These are phyloP conservation scores for Wallacemonas sp. DNA, from an alignment of 208 protist genomes.

Conservation along the genomic window DNA sequence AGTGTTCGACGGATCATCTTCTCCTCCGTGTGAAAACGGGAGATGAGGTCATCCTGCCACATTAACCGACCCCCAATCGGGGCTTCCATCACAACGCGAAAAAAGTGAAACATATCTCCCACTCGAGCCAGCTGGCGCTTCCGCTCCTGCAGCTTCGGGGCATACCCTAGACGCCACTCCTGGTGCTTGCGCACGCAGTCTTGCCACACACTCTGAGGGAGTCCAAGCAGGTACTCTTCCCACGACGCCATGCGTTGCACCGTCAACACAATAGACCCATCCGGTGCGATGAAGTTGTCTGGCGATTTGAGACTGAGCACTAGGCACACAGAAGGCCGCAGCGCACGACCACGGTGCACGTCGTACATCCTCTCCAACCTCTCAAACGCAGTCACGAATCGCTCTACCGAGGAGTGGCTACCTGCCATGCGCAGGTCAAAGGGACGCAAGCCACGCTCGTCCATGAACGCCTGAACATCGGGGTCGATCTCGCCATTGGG, in stretches of 20 bases:
- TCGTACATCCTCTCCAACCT: conserved; percentile 77
- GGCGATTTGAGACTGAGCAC: conserved; percentile 54
- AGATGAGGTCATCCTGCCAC: conserved; percentile 72
- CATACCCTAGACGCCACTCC: conserved; percentile 67
- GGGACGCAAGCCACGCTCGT: conserved; percentile 61
- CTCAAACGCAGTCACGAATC: conserved; percentile 80
- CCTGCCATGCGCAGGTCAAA: conserved; percentile 87
- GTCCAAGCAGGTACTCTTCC: conserved; percentile 73
- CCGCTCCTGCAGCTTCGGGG: conserved; percentile 67
- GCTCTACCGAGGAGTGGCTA: conserved; percentile 67
- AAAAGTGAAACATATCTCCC: conserved; percentile 74
- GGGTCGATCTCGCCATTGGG: conserved; percentile 80
- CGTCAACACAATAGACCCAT: conserved; percentile 77
- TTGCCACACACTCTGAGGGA: conserved; percentile 72
- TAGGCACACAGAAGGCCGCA: conserved; percentile 70
- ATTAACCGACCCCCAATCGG: conserved; percentile 42
- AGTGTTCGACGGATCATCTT: conserved; percentile 61
- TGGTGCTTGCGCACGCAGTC: conserved; percentile 69
- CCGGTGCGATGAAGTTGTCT: conserved; percentile 67
- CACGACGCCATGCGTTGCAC: conserved; percentile 61
- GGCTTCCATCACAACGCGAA: conserved; percentile 52
- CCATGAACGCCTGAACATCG: conserved; percentile 74
- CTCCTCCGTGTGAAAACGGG: conserved; percentile 66
- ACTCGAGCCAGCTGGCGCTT: conserved; percentile 59
- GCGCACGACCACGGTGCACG: conserved; percentile 65